phyloP scores from a whole-genome alignment of 2,329 filamentous ascomycete species.

The Fusarium beomiforme region DNA sequence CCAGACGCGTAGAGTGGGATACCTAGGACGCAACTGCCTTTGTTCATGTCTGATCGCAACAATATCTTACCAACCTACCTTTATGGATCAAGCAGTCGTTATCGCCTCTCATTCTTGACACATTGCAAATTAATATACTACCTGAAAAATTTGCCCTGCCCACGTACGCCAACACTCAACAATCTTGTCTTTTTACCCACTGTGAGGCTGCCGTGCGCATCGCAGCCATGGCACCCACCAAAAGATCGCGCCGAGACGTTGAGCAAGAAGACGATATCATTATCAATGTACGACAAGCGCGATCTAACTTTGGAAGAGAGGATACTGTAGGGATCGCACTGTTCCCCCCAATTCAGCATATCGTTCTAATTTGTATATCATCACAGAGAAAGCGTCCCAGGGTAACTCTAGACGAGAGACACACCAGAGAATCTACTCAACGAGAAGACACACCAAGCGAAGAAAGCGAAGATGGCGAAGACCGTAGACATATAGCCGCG shows the following conservation, averaged over 20 bases:
- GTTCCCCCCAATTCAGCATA: background rate
- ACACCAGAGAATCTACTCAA: constrained; percentile 19
- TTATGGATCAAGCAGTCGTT: background rate
- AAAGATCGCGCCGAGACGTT: constrained; percentile 54
- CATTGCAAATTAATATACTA: background rate
- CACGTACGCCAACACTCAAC: background rate
- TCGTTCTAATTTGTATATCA: background rate
- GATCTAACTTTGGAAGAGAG: constrained; percentile 52
- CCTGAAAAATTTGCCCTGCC: background rate
- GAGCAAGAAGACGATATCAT: constrained; percentile 50
- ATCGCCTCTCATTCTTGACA: background rate
- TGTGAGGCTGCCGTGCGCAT: constrained; percentile 20
- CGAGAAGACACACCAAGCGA: constrained; percentile 40
- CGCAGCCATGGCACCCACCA: constrained; percentile 47
- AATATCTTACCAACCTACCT: background rate
- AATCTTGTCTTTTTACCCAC: background rate
- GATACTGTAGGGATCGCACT: constrained; percentile 50
- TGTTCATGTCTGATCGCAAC: background rate
- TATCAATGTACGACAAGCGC: constrained; percentile 52
- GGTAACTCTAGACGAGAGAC: constrained; percentile 42
- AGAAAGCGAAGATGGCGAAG: constrained; percentile 46
- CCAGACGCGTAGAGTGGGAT: constrained; percentile 39
- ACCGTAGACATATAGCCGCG: constrained; percentile 39
- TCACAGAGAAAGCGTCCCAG: constrained; percentile 48
- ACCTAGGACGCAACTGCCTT: background rate